phyloP scores from a whole-genome alignment of 148 eudicot species.

The Diospyros kaki region DNA sequence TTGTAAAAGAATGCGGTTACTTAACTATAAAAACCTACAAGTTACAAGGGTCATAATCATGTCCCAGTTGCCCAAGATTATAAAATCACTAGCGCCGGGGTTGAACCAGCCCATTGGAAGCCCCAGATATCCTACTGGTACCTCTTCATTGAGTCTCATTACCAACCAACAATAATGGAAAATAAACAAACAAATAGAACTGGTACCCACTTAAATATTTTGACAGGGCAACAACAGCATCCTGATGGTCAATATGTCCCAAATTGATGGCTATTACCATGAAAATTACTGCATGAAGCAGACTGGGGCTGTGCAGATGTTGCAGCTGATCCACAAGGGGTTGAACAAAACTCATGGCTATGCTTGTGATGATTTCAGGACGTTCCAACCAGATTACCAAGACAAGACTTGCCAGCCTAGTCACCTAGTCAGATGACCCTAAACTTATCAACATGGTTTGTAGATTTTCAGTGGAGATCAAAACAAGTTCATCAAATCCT shows the following conservation, averaged over 20 bases:
- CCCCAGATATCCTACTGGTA: no score
- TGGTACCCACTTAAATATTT: no score
- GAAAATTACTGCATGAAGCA: slow-evolving; percentile 27
- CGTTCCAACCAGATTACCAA: slow-evolving; percentile 40
- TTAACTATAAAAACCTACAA: no score
- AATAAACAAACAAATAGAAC: no score
- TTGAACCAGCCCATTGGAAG: no score
- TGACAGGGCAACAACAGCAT: slow-evolving; percentile 22
- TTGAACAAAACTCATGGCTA: slow-evolving; percentile 26
- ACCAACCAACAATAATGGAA: no score
- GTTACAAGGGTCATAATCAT: no score
- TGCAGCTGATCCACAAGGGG: slow-evolving; percentile 18
- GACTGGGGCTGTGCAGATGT: slow-evolving; percentile 28
- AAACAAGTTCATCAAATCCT: slow-evolving; percentile 16
- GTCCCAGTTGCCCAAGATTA: no score
- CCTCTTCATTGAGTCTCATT: no score
- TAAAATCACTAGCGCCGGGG: no score
- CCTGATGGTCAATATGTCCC: slow-evolving; percentile 43
- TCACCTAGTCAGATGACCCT: slow-evolving; percentile 25
- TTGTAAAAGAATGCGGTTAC: no score
- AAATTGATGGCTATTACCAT: slow-evolving; percentile 34
- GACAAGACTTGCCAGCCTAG: slow-evolving; percentile 22
- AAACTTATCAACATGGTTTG: slow-evolving; percentile 25
- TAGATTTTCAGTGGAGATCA: slow-evolving; percentile 22
- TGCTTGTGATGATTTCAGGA: slow-evolving; percentile 23